Evolutionary conservation across 768 basidiomycete species (phyloP), one percentile per base, ranked within the genome.

Genomic region (Boletus subcaerulescens): DNA sequence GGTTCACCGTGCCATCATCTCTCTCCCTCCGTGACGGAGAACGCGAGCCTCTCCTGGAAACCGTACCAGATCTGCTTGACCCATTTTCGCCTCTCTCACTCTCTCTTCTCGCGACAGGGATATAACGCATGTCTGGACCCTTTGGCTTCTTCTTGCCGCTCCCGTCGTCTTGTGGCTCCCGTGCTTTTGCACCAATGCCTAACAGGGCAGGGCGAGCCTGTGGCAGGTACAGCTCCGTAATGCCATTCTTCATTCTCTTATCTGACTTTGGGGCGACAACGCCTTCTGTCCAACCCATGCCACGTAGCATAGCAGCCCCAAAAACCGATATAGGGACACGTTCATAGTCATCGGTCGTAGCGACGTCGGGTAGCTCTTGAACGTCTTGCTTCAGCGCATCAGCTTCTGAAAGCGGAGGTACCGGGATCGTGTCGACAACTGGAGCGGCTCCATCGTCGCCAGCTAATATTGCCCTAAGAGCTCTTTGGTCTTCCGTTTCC

Each of bases 211-310:
- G 94, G 15, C 97, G 80, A 3, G 89, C 76, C 51, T 79, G 74
- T 0, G 97, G 97, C 0, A 95, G 72, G 67, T 92, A 94, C 2
- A 94, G 87, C 61, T 93, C 84, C 3, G 83, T 77, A 15, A 84
- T 67, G 3, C 84, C 89, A 56, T 82, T 75, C 48, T 71, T 71
- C 3, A 60, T 79, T 15, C 83, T 79, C 10, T 80, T 76, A 36
- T 81, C 84, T 42, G 42, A 52, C 45, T 81, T 77, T 22, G 85
- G 78, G 3, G 90, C 91, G 5, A 86, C 84, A 4, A 80, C 80
- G 1, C 90, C 89, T 35, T 89, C 85, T 56, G 90, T 90, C 93
- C 93, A 98, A 3, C 95, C 95, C 97, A 98, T 98, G 0, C 96
- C 96, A 43, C 94, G 82, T 5, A 97, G 77, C 62, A 98, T 80